Evolutionary conservation across 805 yeast species (phyloP).

Genomic region (Blastobotrys robertii): DNA sequence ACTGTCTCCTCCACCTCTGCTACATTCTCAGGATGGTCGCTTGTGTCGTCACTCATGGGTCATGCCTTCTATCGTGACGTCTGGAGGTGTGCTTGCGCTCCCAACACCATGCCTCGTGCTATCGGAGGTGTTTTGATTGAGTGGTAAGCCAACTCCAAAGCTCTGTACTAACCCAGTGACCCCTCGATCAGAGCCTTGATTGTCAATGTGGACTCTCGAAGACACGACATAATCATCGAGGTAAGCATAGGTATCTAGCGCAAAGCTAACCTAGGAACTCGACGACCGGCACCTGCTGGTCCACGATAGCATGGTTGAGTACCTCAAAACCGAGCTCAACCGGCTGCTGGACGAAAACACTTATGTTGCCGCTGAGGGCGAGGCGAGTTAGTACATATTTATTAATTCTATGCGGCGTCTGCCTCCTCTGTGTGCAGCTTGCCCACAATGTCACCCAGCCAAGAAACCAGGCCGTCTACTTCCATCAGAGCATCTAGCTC

Average conservation of each 20-base stretch:
- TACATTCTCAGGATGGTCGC: conserved; percentile 1
- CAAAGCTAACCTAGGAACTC: conserved; percentile 45
- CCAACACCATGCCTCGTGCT: background rate
- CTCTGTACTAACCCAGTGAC: conserved; percentile 40
- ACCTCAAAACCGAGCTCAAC: conserved; percentile 69
- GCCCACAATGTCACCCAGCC: conserved; percentile 32
- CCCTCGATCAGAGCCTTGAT: conserved; percentile 88
- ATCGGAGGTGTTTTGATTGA: conserved; percentile 24
- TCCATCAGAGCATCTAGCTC: conserved; percentile 47
- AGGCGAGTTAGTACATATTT: conserved; percentile 11
- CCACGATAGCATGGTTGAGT: conserved; percentile 65
- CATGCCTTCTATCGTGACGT: background rate
- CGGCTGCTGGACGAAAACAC: conserved; percentile 70
- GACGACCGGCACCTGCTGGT: conserved; percentile 87
- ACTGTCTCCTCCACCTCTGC: conserved; percentile 2
- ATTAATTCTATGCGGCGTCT: background rate
- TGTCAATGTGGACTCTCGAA: conserved; percentile 65
- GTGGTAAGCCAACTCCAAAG: conserved; percentile 16
- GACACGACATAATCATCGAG: conserved; percentile 61
- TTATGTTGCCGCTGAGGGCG: conserved; percentile 70
- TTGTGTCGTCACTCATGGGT: background rate
- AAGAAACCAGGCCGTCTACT: conserved; percentile 48
- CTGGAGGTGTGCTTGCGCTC: background rate
- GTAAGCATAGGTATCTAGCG: conserved; percentile 23
- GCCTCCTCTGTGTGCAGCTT: conserved; percentile 7